These are phyloP conservation scores for Geranomyces michiganensis DNA, from an alignment of 192 early-diverging fungal species.

Conservation along the genomic window DNA sequence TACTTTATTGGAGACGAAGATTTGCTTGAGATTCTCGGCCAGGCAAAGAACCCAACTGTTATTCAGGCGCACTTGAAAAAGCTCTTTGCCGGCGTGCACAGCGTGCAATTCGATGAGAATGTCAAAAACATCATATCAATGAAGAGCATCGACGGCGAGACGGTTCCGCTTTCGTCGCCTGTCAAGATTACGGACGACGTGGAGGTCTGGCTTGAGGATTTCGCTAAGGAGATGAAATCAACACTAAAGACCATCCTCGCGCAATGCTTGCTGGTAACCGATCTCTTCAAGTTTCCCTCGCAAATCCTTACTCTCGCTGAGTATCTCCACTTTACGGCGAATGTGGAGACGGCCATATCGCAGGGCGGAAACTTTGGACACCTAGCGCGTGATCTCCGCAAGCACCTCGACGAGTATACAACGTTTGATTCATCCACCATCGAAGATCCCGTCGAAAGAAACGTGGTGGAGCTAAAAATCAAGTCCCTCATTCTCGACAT, in stretches of 20 bases:
- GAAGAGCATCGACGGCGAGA: slow-evolving; percentile 58
- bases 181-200: slow-evolving; percentile 56
- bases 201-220: slow-evolving; percentile 56
- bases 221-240: slow-evolving; percentile 55
- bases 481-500: slow-evolving; percentile 61
- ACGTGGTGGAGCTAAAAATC: slow-evolving; percentile 52
- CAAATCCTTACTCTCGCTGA: slow-evolving; percentile 54
- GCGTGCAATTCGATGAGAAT: slow-evolving; percentile 52
- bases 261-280: slow-evolving; percentile 46
- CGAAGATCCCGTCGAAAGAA: slow-evolving; percentile 45
- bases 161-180: slow-evolving; percentile 44
- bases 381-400: slow-evolving; percentile 40
- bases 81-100: slow-evolving; percentile 61
- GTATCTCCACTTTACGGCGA: slow-evolving; percentile 55
- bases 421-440: slow-evolving; percentile 46
- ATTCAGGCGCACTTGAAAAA: slow-evolving; percentile 65
- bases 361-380: slow-evolving; percentile 36
- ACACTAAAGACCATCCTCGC: slow-evolving; percentile 45
- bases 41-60: slow-evolving; percentile 60
- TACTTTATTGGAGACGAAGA: slow-evolving; percentile 67
- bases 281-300: slow-evolving; percentile 56
- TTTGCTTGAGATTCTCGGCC: slow-evolving; percentile 61
- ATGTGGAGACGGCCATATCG: slow-evolving; percentile 47
- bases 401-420: slow-evolving; percentile 56
- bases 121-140: slow-evolving; percentile 49